These are phyloP conservation scores for Cadophora malorum DNA, from an alignment of 2,329 filamentous ascomycete species.

Conservation along the genomic window DNA sequence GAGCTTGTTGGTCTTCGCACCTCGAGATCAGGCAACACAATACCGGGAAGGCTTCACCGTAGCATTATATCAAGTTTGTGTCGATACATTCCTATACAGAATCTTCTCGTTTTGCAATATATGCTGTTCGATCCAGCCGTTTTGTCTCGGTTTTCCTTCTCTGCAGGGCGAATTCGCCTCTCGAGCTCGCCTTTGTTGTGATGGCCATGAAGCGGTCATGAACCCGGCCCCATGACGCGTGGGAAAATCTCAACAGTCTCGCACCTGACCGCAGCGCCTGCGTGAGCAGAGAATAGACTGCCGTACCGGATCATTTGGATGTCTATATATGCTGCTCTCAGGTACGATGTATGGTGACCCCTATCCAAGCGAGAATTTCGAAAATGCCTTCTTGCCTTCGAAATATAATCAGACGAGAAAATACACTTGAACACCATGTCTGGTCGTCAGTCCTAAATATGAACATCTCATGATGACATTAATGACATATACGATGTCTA, in stretches of 20 bases:
- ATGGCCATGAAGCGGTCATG: neutral
- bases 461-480: too few relatives aligned
- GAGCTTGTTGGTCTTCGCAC: neutral
- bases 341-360: neutral
- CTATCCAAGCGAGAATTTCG: neutral
- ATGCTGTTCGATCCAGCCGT: too few relatives aligned
- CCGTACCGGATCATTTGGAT: neutral
- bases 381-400: too few relatives aligned
- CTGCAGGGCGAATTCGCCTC: neutral
- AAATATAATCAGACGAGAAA: too few relatives aligned
- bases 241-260: too few relatives aligned
- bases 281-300: too few relatives aligned
- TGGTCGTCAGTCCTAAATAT: too few relatives aligned
- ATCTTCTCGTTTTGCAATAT: too few relatives aligned
- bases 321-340: neutral
- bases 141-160: neutral
- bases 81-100: too few relatives aligned
- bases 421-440: too few relatives aligned
- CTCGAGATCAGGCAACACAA: neutral
- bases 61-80: too few relatives aligned
- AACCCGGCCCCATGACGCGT: conserved; percentile 3
- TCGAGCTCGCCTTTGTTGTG: neutral
- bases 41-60: neutral
- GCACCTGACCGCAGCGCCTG: neutral
- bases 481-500: too few relatives aligned